Evolutionary conservation across 2,329 filamentous ascomycete species (phyloP).

Genomic region (Penicillium sp.): DNA sequence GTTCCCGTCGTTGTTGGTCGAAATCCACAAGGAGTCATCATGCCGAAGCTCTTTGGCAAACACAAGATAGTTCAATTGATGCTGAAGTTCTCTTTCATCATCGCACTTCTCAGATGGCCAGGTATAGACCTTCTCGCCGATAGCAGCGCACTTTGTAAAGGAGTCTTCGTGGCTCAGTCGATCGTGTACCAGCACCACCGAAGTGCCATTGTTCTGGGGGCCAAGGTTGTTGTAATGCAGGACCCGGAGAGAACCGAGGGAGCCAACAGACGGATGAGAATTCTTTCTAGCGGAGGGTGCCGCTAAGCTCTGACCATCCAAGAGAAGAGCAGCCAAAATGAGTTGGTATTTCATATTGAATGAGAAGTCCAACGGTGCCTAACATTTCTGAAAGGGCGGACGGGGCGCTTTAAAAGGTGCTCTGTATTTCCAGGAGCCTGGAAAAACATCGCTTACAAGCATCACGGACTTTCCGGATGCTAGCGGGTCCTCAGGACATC

Average conservation of each 20-base stretch:
- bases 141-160: conserved; percentile 17
- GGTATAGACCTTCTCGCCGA: conserved; percentile 25
- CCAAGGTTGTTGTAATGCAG: conserved; percentile 29
- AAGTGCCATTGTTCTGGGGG: conserved; percentile 27
- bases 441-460: neutral
- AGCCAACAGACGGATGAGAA: conserved; percentile 3
- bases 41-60: conserved; percentile 13
- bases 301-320: neutral
- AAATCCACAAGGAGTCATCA: conserved; percentile 20
- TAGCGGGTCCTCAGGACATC: neutral
- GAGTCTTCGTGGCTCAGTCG: conserved; percentile 15
- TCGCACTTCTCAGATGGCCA: conserved; percentile 6
- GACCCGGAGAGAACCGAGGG: conserved; percentile 21
- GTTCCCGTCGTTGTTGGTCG: neutral
- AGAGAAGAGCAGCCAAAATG: neutral
- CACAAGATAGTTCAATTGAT: conserved; percentile 24
- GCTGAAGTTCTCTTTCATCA: conserved; percentile 9
- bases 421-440: neutral
- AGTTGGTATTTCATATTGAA: neutral
- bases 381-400: neutral
- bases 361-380: neutral
- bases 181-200: conserved; percentile 22
- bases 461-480: neutral
- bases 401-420: neutral
- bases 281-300: neutral